Base-by-base conservation (phyloP, 306 rosid species). In the Canavalia gladiata region DNA sequence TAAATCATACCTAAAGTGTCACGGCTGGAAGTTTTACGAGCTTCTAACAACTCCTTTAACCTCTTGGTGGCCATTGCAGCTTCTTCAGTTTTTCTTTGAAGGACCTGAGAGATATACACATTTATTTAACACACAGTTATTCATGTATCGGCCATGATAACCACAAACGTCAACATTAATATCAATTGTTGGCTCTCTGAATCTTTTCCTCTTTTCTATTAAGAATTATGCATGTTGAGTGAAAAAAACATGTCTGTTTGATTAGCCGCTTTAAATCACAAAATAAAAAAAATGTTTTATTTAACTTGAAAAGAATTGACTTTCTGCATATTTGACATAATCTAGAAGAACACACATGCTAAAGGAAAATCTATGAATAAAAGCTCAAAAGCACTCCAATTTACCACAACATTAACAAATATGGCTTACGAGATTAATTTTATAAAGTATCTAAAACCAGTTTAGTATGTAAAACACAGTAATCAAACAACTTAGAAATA, bases 41-140 rank as follows among this genome's bases (percentile, higher is more conserved):
- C 99, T 89, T 96, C 99, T 50, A 96, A 89, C 85, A 96, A 85
- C 81, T 96, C 99, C 88, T 96, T 96, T 66, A 96, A 88, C 92
- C 99, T 92, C 88, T 96, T 96, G 84, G 99, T 96, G 76, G 99
- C 99, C 95, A 92, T 88, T 52, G 99, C 97, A 66, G 99, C 99
- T 89, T 96, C 99, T 89, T 96, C 99, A 34, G 99, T 96, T 87
- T 96, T 96, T 83, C 99, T 90, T 70, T 96, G 99, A 80, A 96
- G 99, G 84, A 96, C 99, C 99, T 96, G 89, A 79, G 81, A 81
- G 52, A 75, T 75, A 71, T 55, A 78, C 65, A 67, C 41, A 42
- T 37, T 83, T 60, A 28, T 71, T 72, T 60, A 81, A 68, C 63
- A 68, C 18, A 56, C 75, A 51, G 39, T 46, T 52, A 54, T 35